These are phyloP conservation scores for Aspergillus arachidicola DNA, from an alignment of 2,329 filamentous ascomycete genomes.

Conservation along the genomic window DNA sequence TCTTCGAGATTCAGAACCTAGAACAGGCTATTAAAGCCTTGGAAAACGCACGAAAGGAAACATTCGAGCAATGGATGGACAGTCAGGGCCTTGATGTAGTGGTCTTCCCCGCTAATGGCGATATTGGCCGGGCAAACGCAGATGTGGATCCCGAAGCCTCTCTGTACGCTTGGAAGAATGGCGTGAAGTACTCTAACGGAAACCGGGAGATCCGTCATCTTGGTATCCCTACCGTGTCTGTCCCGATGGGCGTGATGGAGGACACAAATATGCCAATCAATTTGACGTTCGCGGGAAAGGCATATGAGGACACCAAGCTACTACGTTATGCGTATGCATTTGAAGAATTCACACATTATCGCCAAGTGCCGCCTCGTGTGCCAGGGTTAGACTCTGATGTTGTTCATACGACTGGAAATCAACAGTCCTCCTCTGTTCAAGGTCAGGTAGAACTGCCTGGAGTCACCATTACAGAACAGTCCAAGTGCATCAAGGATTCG, in stretches of 20 bases:
- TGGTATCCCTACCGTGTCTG: slow-evolving; percentile 57
- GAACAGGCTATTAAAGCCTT: slow-evolving; percentile 46
- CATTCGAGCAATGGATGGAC: slow-evolving; percentile 58
- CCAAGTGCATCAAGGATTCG: slow-evolving; percentile 9
- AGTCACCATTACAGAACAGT: slow-evolving; percentile 13
- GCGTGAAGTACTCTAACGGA: slow-evolving; percentile 58
- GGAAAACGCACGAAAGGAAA: slow-evolving; percentile 52
- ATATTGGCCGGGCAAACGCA: slow-evolving; percentile 53
- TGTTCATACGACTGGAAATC: slow-evolving; percentile 1
- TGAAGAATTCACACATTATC: slow-evolving; percentile 24
- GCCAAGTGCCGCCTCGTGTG: slow-evolving; percentile 21
- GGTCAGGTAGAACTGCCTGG: neutral
- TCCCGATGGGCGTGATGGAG: slow-evolving; percentile 56
- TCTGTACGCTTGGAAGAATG: slow-evolving; percentile 50
- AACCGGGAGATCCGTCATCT: slow-evolving; percentile 57
- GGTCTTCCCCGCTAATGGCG: slow-evolving; percentile 55
- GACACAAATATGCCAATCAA: slow-evolving; percentile 55
- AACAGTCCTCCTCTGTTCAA: neutral
- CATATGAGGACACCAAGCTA: slow-evolving; percentile 47
- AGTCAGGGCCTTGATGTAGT: slow-evolving; percentile 46
- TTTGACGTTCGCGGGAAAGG: slow-evolving; percentile 55
- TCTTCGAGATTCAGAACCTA: slow-evolving; percentile 49
- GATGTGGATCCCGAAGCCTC: slow-evolving; percentile 42
- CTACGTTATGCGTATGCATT: slow-evolving; percentile 32
- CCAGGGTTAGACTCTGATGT: slow-evolving; percentile 28